Base-by-base conservation (phyloP, 2,329 filamentous ascomycete species). In the Trichoderma lentiforme region DNA sequence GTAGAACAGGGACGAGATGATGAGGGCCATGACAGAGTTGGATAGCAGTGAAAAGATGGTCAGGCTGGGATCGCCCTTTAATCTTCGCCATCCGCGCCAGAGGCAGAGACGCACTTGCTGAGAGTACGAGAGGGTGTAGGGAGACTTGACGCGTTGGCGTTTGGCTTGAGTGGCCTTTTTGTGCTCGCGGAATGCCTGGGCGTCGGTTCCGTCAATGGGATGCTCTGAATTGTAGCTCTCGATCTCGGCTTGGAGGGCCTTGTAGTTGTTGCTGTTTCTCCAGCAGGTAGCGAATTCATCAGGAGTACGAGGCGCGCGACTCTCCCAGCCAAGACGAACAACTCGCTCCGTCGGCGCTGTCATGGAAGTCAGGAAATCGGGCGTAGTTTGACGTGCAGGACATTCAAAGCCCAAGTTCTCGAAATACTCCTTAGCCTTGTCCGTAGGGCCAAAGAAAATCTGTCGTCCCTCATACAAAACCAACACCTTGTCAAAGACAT, bases 401-500 rank as follows among this genome's bases (percentile, higher is more conserved):
- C 91, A 93, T 73, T 89, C 78, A 36, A 83, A 76, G 2, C 77
- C 77, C 5, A 92, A 82, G 12, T 85, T 80, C 71, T 88, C 81
- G 75, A 93, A 92, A 78, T 89, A 92, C 12, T 82, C 77, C 74
- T 86, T 90, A 1, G 90, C 91, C 5, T 86, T 81, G 6, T 84
- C 83, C 0, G 85, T 85, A 3, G 81, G 83, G 5, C 91, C 91
- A 75, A 90, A 93, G 80, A 87, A 93, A 68, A 92, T 88, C 75
- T 91, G 90, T 70, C 87, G 86, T 7, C 91, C 91, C 74, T 91
- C 87, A 76, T 92, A 90, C 1, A 93, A 84, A 0, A 93, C 83
- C 2, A 91, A 82, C 0, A 90, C 76, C 51, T 77, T 92, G 80
- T 92, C 90, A 75, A 93, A 92, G 1, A 89, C 58, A 56, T 73